Evolutionary conservation across 2,329 filamentous ascomycete genomes (phyloP), one percentile per base, ranked within the genome.

Genomic region (Calonectria pseudoturangicola): DNA sequence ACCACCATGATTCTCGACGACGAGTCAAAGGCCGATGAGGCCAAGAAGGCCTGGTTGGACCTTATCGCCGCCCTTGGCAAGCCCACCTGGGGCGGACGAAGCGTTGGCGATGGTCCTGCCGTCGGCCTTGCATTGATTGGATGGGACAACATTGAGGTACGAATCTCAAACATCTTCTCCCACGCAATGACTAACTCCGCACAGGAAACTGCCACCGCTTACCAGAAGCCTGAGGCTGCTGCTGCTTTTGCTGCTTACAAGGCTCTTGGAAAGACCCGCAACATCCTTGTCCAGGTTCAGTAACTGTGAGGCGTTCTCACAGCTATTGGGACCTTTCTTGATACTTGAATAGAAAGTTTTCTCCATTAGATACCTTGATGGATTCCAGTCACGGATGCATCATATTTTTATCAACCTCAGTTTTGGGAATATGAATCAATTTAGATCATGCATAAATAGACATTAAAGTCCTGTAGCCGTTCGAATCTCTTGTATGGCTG

Each of bases 141-240:
- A 30, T 74, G 73, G 73, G 67, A 74, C 6, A 74, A 47, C 21
- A 30, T 73, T 8, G 70, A 73, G 62, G 73, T 74, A 68, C 4
- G 64, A 41, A 16, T 2, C 28, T 15, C 10, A 16, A 33, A 10
- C 10, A 56, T 21, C 3, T 33, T 41, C 4, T 41, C 15, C n/a
- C 25, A 41, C 18, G 43, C 21, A 54, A 9, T 25, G 21, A 39
- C 58, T 72, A 25, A 68, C 25, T 18, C 5, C 10, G 13, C 28
- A 27, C 47, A 74, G 73, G 73, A 74, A 30, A 51, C 45, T 15
- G 43, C 28, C 6, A 56, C 30, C 0, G 73, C 73, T 27, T 73
- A 65, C n/a, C 41, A 71, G 58, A 64, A 73, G 12, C 66, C 71
- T 4, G 60, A 73, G 47, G 63, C 56, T 3, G 67, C 45, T 12